These are phyloP conservation scores for Solanum lycopersicoides DNA, from an alignment of 257 asterid species.

Conservation along the genomic window DNA sequence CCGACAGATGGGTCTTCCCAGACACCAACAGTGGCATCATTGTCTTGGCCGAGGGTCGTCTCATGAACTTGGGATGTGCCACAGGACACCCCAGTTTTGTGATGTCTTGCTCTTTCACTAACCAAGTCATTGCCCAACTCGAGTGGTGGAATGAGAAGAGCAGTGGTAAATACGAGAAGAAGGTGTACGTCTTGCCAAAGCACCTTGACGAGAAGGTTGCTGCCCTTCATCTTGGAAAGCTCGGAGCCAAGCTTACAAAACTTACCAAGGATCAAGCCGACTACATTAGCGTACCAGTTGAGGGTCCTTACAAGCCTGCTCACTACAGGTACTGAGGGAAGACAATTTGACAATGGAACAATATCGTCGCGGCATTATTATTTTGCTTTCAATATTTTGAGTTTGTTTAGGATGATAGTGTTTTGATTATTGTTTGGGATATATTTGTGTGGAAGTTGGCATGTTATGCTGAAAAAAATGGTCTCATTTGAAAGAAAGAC, in stretches of 20 bases:
- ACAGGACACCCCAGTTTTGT: conserved; percentile 59
- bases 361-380: not conserved
- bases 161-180: conserved; percentile 44
- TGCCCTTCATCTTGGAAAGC: conserved; percentile 52
- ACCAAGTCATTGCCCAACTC: conserved; percentile 60
- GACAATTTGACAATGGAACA: not conserved
- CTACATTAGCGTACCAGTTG: conserved; percentile 41
- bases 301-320: conserved; percentile 62
- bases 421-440: not conserved
- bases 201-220: conserved; percentile 63
- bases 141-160: conserved; percentile 52
- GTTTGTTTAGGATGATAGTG: not conserved
- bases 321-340: conserved; percentile 41
- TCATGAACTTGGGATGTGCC: conserved; percentile 68
- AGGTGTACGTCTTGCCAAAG: conserved; percentile 49
- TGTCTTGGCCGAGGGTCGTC: conserved; percentile 52
- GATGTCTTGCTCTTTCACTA: conserved; percentile 56
- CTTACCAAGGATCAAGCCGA: conserved; percentile 41
- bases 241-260: conserved; percentile 53
- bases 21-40: conserved; percentile 34
- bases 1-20: conserved; percentile 52
- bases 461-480: not conserved
- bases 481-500: conserved; percentile 6
- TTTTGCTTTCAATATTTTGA: not conserved
- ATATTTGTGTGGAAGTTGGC: not conserved